Evolutionary conservation across 2,329 filamentous ascomycete species (phyloP).

Genomic region (Stagonosporopsis chrysanthemi): DNA sequence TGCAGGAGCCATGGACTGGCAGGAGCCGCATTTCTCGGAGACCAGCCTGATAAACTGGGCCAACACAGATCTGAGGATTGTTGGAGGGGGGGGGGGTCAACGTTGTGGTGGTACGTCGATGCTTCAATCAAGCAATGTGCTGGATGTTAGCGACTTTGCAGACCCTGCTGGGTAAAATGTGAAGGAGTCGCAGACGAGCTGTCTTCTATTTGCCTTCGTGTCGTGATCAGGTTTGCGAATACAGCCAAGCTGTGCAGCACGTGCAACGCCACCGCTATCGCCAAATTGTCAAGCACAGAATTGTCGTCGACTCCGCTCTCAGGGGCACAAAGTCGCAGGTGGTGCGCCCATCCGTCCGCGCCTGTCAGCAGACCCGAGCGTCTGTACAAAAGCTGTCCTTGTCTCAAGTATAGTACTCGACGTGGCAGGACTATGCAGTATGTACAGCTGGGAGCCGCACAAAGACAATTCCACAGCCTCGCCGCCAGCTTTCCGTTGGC

Average conservation of each 20-base stretch:
- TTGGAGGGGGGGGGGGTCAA: no score
- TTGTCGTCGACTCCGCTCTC: slow-evolving; percentile 2
- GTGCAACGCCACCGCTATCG: slow-evolving; percentile 14
- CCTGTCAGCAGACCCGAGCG: not conserved
- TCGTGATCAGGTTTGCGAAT: slow-evolving; percentile 6
- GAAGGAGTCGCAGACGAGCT: slow-evolving; percentile 5
- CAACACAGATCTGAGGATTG: not conserved
- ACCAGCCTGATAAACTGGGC: not conserved
- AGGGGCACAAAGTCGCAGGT: not conserved
- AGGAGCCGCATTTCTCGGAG: not conserved
- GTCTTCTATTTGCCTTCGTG: slow-evolving; percentile 1
- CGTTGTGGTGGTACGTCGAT: not conserved
- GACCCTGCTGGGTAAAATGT: not conserved
- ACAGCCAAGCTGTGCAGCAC: not conserved
- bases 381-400: not conserved
- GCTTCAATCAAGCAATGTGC: not conserved
- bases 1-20: not conserved
- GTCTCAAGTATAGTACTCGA: not conserved
- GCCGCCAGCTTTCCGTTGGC: not conserved
- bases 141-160: not conserved
- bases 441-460: slow-evolving; percentile 4
- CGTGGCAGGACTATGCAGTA: not conserved
- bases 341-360: not conserved
- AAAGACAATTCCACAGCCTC: slow-evolving; percentile 6
- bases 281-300: slow-evolving; percentile 10